A percentile compares a stretch with the other conserved stretches of the same genome.
Conservation (phyloP, 2,329 filamentous ascomycete genomes). For the Cordyceps cateniannulata region DNA sequence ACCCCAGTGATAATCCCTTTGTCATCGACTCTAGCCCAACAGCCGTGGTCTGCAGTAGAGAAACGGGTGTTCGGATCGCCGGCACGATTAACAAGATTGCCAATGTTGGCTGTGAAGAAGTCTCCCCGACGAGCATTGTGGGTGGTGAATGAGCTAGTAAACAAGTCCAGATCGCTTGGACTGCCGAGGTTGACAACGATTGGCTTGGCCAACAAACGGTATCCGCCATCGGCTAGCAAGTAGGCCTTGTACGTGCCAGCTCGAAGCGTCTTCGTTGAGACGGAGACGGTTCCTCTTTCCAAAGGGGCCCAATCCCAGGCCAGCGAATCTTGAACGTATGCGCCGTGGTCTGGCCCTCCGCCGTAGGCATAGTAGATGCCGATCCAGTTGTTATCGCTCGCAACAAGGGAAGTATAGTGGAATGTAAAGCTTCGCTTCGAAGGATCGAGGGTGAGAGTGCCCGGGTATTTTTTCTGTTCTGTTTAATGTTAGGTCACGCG, state of each 20-base stretch:
- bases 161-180: conserved; percentile 16
- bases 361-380: conserved; percentile 19
- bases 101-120: conserved; percentile 25
- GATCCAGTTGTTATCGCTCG: conserved; percentile 20
- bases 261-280: conserved; percentile 5
- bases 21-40: conserved; percentile 27
- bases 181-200: neutral
- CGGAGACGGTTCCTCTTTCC: conserved; percentile 13
- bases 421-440: conserved; percentile 15
- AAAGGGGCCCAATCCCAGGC: conserved; percentile 20
- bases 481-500: neutral
- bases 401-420: conserved; percentile 15
- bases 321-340: conserved; percentile 16
- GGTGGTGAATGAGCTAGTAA: conserved; percentile 26
- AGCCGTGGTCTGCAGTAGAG: conserved; percentile 19
- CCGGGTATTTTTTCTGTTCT: neutral
- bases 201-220: neutral
- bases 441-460: neutral
- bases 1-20: conserved; percentile 31
- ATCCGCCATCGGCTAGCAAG: neutral
- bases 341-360: conserved; percentile 18
- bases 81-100: conserved; percentile 26
- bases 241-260: conserved; percentile 8
- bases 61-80: conserved; percentile 23
- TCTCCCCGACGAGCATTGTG: conserved; percentile 31